These are phyloP conservation scores for Tribonema minus DNA, from an alignment of 108 stramenopile genomes.

Conservation along the genomic window DNA sequence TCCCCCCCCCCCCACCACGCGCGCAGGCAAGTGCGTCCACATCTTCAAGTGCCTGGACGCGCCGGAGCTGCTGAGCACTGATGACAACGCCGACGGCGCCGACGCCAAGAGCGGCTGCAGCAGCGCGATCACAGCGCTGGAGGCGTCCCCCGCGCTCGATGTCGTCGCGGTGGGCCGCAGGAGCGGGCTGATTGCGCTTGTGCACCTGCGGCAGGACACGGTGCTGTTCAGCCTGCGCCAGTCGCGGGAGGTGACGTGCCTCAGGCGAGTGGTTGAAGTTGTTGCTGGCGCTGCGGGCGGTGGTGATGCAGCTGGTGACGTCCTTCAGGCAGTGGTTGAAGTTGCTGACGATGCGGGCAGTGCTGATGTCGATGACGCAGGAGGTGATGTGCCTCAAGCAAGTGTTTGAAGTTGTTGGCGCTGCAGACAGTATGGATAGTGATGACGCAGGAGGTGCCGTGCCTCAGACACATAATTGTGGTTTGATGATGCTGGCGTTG, in stretches of 20 bases:
- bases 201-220: constrained; percentile 24
- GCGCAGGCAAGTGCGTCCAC: constrained; percentile 45
- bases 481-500: too few relatives aligned
- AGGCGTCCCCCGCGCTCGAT: constrained; percentile 54
- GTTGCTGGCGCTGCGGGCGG: not conserved
- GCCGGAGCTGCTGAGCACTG: not conserved
- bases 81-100: not conserved
- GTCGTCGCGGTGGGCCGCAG: constrained; percentile 54
- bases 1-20: too few relatives aligned
- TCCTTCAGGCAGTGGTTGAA: constrained; percentile 18
- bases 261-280: not conserved
- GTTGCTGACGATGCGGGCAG: not conserved
- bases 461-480: too few relatives aligned
- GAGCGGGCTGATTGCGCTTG: constrained; percentile 48
- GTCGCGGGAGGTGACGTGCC: not conserved
- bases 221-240: constrained; percentile 19
- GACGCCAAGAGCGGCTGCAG: not conserved
- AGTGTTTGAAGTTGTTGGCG: too few relatives aligned
- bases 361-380: not conserved
- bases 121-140: constrained; percentile 25
- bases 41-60: constrained; percentile 16
- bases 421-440: too few relatives aligned
- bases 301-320: too few relatives aligned
- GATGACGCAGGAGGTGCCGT: too few relatives aligned
- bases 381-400: too few relatives aligned